These are phyloP conservation scores for Neobulgaria alba DNA, from an alignment of 2,329 filamentous ascomycete genomes.

Conservation along the genomic window DNA sequence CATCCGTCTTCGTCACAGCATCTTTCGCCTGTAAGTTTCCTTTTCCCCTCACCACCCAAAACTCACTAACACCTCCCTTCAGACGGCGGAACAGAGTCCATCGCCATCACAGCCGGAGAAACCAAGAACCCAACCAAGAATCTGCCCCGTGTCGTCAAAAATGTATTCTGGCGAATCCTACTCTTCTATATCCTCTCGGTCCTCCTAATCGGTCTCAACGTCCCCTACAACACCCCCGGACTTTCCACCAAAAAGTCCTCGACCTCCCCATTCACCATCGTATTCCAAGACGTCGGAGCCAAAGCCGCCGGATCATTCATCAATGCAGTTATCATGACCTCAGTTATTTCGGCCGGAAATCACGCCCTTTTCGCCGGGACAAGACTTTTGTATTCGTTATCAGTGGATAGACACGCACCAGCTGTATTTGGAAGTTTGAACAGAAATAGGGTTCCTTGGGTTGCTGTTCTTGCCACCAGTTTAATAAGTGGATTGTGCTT, in stretches of 20 bases:
- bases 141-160: slow-evolving; percentile 54
- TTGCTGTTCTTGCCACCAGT: slow-evolving; percentile 45
- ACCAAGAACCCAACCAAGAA: slow-evolving; percentile 53
- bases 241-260: slow-evolving; percentile 35
- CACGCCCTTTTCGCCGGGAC: slow-evolving; percentile 49
- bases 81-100: slow-evolving; percentile 53
- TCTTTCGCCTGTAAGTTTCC: slow-evolving; percentile 46
- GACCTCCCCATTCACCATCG: slow-evolving; percentile 50
- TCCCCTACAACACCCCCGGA: slow-evolving; percentile 44
- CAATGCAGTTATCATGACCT: slow-evolving; percentile 53
- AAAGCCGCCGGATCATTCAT: slow-evolving; percentile 47
- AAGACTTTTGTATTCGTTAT: slow-evolving; percentile 47
- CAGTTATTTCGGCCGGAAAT: slow-evolving; percentile 49
- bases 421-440: slow-evolving; percentile 42
- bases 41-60: background rate
- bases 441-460: slow-evolving; percentile 42
- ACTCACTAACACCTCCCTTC: slow-evolving; percentile 1
- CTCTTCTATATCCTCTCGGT: slow-evolving; percentile 42
- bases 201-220: slow-evolving; percentile 47
- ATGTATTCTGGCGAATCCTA: slow-evolving; percentile 52
- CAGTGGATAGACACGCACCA: slow-evolving; percentile 47
- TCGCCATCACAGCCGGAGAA: slow-evolving; percentile 58
- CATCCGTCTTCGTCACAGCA: slow-evolving; percentile 55
- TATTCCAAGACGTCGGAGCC: slow-evolving; percentile 50
- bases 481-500: slow-evolving; percentile 51